Evolutionary conservation across 352 stramenopile species (phyloP), one percentile per base, ranked within the genome.

Genomic region (Phytophthora capsici): DNA sequence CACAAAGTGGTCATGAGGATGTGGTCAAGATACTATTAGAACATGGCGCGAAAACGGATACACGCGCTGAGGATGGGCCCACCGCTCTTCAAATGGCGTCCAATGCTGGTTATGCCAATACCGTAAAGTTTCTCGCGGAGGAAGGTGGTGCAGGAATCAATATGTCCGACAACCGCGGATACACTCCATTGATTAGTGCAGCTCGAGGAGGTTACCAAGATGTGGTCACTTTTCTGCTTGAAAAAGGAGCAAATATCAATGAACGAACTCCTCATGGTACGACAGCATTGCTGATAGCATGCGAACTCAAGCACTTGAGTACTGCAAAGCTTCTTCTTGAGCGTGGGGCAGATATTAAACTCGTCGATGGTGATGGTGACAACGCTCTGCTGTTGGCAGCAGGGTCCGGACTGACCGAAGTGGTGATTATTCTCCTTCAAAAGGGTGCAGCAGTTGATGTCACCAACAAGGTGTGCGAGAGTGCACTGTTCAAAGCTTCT

Each of bases 331-430:
- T 19, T 16, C n/a, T n/a, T n/a, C n/a, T n/a, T n/a, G n/a, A n/a
- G n/a, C n/a, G n/a, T n/a, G n/a, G n/a, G n/a, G n/a, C 45, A 6
- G 22, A 4, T 4, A 28, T 38, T 8, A 12, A 51, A 13, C 1
- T 51, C 4, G 7, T 38, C 7, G 45, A 51, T 38, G 25, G n/a
- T 25, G 45, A 51, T 4, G 45, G 45, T 9, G 45, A 38, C 22
- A 51, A 28, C 36, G 8, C 45, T 38, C 45, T 38, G 22, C 8
- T 51, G n/a, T 9, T 51, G 34, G 45, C 45, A n/a, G 45, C 45
- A 0, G n/a, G 40, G 17, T 45, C 0, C 17, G 61, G 53, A 3
- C 30, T 51, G n/a, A 19, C 8, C 20, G 25, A 43, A 5, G 34
- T 17, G 34, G 34, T 40, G 9, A 17, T 4, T 3, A 12, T 50